Percentiles rank a stretch among this genome's conserved stretches.
Evolutionary conservation across 192 early-diverging fungal genomes (phyloP).

Genomic region (Coemansia sp.): DNA sequence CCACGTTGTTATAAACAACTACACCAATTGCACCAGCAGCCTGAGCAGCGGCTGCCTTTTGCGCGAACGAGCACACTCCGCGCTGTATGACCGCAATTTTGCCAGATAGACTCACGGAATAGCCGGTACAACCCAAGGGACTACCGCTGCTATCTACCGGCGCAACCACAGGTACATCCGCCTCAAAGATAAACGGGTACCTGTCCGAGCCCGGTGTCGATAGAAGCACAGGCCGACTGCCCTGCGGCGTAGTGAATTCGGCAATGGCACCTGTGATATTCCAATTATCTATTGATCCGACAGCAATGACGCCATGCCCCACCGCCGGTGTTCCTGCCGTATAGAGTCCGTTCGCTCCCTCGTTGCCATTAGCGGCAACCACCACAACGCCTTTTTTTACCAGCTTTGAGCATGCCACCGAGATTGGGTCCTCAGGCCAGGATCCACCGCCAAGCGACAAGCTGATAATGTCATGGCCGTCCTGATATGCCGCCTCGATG

Average conservation of each 20-base stretch:
- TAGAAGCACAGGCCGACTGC: constrained; percentile 9
- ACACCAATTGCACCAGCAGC: constrained; percentile 60
- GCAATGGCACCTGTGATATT: constrained; percentile 40
- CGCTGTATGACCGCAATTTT: constrained; percentile 55
- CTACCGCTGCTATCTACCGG: constrained; percentile 13
- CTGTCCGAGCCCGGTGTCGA: constrained; percentile 11
- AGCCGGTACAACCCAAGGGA: constrained; percentile 23
- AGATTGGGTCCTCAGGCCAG: constrained; percentile 60
- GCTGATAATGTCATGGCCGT: constrained; percentile 64
- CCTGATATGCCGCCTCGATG: constrained; percentile 58
- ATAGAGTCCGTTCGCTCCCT: constrained; percentile 65
- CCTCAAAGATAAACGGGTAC: constrained; percentile 20
- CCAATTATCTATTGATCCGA: constrained; percentile 64
- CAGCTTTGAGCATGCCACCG: constrained; percentile 55
- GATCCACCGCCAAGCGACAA: constrained; percentile 66
- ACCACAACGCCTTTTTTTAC: constrained; percentile 61
- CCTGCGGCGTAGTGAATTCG: constrained; percentile 18
- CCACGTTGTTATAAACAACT: constrained; percentile 54
- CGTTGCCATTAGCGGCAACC: constrained; percentile 76
- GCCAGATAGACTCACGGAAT: constrained; percentile 18
- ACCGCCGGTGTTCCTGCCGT: constrained; percentile 60
- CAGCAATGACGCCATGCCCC: constrained; percentile 60
- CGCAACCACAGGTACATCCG: constrained; percentile 17
- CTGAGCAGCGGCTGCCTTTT: constrained; percentile 54
- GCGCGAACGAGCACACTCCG: constrained; percentile 55